Evolutionary conservation across 116 monocot genomes (phyloP), one percentile per base, ranked within the genome.

Genomic region (Papilionanthe hybrid): DNA sequence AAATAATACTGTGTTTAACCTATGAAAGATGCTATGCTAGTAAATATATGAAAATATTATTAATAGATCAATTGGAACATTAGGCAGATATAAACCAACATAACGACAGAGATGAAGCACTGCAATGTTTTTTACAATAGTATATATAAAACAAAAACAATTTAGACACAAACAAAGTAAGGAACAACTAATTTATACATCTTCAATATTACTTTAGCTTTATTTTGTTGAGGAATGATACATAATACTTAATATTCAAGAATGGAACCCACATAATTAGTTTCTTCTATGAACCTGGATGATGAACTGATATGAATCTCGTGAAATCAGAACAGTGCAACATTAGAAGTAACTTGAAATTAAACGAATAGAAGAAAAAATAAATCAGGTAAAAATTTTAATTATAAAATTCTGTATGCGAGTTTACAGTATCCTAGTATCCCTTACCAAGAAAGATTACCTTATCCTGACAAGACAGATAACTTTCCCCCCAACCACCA

Each of bases 401-500:
- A n/a, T n/a, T n/a, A n/a, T n/a, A n/a, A n/a, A n/a, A n/a, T n/a
- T n/a, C n/a, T n/a, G n/a, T n/a, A n/a, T n/a, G n/a, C n/a, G n/a
- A n/a, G n/a, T n/a, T n/a, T n/a, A n/a, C n/a, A n/a, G n/a, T n/a
- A n/a, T n/a, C n/a, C n/a, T n/a, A n/a, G n/a, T n/a, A n/a, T n/a
- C n/a, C n/a, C n/a, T n/a, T 30, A 12, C 13, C 12, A 6, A 12
- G 4, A 30, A 29, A 69, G 10, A 93, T 53, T 53, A 53, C 99
- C 90, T 99, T 93, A 69, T 99, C 79, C 81, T 99, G 95, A 84
- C 90, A 95, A 55, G 99, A 99, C 53, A 95, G 80, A 75, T 99
- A 95, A 83, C 95, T 99, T 78, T 99, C 99, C 47, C 99, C 95
- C 99, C 99, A 99, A 77, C 99, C 99, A 69, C 99, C 99, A 8